Base-by-base conservation (phyloP, 495 filamentous ascomycete species). In the Aspergillus bridgeri region DNA sequence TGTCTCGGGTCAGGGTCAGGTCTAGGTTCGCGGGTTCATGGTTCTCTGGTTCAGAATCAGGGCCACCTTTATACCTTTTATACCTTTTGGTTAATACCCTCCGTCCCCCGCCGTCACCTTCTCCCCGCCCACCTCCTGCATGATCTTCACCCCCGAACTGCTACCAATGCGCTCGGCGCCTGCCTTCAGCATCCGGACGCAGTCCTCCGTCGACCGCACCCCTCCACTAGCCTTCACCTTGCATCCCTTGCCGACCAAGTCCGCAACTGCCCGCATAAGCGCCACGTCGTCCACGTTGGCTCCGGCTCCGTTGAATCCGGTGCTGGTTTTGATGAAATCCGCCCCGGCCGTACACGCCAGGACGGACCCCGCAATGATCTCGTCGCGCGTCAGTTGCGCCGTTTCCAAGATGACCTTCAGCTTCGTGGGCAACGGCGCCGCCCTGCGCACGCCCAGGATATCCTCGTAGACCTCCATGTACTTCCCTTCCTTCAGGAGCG, bases 361-460 rank as follows among this genome's bases (percentile, higher is more conserved):
- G n/a, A 79, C 69, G 25, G 79, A 81, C 11, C 78, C 85, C 11
- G 83, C 83, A 47, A 88, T 77, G 57, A 88, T 79, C 65, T 87
- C 73, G 15, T 78, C 66, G 15, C 61, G 65, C 6, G 75, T 68
- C 17, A 90, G 75, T 60, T 84, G 76, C 2, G 80, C 80, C 6
- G 85, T 86, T 67, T 90, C 87, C 44, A 90, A 65, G 55, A 89
- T 90, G 47, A 86, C 79, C 67, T 90, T 89, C 48, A 88, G 66
- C 25, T 69, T 66, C 6, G 76, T 68, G 27, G 80, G 78, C 24
- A 71, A 52, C 8, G 76, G 75, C 19, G 80, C 80, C 19, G 79
- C 78, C 5, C 74, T 73, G 15, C 78, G 78, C 44, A 89, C 78
- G 6, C 79, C 78, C 22, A 71, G 64, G 38, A 89, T 72, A 58